Conservation (phyloP, 2,329 filamentous ascomycete species). For the Colletotrichum liaoningense region DNA sequence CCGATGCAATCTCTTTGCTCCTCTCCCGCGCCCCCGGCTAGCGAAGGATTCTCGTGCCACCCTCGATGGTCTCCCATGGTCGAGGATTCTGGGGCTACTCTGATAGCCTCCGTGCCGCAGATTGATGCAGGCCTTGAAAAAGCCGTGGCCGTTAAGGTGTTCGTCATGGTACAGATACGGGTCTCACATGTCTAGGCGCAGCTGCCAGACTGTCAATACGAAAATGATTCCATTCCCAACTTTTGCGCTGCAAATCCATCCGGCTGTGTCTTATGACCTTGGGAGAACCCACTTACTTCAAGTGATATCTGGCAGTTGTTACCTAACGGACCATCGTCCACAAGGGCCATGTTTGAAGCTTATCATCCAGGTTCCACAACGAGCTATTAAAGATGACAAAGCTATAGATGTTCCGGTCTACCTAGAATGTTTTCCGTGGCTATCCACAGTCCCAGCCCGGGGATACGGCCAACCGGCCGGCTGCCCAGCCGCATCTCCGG, state of each 20-base stretch:
- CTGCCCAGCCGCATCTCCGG: neutral
- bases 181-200: constrained; percentile 59
- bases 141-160: constrained; percentile 67
- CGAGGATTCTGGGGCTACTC: constrained; percentile 67
- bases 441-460: no score
- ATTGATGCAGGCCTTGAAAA: constrained; percentile 69
- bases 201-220: constrained; percentile 9
- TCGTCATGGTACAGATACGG: constrained; percentile 75
- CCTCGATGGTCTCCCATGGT: constrained; percentile 51
- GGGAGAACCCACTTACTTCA: no score
- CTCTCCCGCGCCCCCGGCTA: constrained; percentile 54
- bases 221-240: neutral
- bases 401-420: no score
- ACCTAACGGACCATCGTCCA: no score
- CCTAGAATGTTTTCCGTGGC: no score
- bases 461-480: no score
- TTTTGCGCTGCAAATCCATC: neutral
- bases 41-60: constrained; percentile 66
- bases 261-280: neutral
- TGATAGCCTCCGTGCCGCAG: constrained; percentile 70
- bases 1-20: constrained; percentile 7
- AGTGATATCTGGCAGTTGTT: no score
- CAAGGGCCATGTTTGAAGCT: no score
- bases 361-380: no score
- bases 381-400: no score